Evolutionary conservation across 2,329 filamentous ascomycete genomes (phyloP).

Genomic region (Colletotrichum sp.): DNA sequence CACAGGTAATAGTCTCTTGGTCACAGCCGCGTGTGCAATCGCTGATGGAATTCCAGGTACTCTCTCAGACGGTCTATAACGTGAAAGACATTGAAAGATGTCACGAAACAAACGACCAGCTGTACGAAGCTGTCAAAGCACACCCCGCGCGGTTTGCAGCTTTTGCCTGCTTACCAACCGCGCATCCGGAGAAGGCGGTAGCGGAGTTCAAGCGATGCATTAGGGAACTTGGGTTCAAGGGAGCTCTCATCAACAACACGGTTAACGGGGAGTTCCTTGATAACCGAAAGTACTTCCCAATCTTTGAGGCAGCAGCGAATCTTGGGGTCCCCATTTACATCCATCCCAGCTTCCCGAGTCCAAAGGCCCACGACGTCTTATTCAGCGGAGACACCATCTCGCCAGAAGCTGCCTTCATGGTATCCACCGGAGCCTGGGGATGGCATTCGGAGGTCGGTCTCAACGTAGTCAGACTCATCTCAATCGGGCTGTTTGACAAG

Average conservation of each 20-base stretch:
- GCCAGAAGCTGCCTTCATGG: not conserved
- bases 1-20: not conserved
- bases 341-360: not conserved
- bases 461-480: not conserved
- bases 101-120: not conserved
- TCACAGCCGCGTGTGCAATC: not conserved
- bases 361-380: not conserved
- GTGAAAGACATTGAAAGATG: not conserved
- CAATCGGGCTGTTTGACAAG: not conserved
- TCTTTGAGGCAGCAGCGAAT: not conserved
- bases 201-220: not conserved
- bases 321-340: not conserved
- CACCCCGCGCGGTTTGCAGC: not conserved
- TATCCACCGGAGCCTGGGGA: not conserved
- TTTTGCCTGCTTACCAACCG: not conserved
- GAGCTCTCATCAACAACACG: not conserved
- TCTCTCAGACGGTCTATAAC: not conserved
- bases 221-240: not conserved
- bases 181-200: not conserved
- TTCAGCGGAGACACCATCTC: not conserved
- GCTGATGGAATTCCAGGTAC: not conserved
- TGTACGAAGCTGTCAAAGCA: not conserved
- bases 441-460: not conserved
- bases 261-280: not conserved
- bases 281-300: not conserved